Base-by-base conservation (phyloP, 2,329 filamentous ascomycete genomes). In the Diaporthe destruens region DNA sequence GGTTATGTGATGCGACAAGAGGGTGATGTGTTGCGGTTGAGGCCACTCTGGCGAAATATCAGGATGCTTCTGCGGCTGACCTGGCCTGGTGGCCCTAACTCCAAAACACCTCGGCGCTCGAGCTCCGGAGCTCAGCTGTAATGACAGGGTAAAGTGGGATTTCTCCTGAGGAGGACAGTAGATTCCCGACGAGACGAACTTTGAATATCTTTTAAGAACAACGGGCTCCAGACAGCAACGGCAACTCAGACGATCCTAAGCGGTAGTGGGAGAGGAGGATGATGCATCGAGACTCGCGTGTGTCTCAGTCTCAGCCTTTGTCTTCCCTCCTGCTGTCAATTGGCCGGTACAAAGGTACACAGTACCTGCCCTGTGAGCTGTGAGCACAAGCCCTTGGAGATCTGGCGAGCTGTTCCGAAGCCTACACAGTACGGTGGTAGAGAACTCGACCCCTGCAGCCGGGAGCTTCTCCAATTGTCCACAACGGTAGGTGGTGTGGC, bases 31-130 rank as follows among this genome's bases (percentile, higher is more conserved):
- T 25, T 18, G 42, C 25, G 23, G 69, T 72, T 74, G 56, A 74
- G 74, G 74, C 71, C 74, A 75, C 71, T 65, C 74, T 75, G 74
- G 74, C 74, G 59, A 69, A 70, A 71, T 74, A 73, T 61, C 71
- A 73, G 71, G 69, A 71, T 44, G 68, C 53, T 55, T 44, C 47
- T 51, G 55, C 61, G 56, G 63, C 39, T 61, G 66, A 67, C 71
- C 67, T 65, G 59, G 59, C 42, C 59, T 63, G 59, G 42, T 49
- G 61, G 44, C 44, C 61, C 59, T 61, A 68, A 71, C 61, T 73
- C 71, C 67, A 73, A 71, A 54, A 69, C 61, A 69, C 71, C 51
- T 68, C 67, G 61, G 61, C 49, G 55, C 49, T 69, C 18, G 63
- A 61, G 65, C 56, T 74, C 57, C 71, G 66, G 70, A 72, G 71